Base-by-base conservation (phyloP, 1,284 basidiomycete genomes). In the Sporisorium exsertum region DNA sequence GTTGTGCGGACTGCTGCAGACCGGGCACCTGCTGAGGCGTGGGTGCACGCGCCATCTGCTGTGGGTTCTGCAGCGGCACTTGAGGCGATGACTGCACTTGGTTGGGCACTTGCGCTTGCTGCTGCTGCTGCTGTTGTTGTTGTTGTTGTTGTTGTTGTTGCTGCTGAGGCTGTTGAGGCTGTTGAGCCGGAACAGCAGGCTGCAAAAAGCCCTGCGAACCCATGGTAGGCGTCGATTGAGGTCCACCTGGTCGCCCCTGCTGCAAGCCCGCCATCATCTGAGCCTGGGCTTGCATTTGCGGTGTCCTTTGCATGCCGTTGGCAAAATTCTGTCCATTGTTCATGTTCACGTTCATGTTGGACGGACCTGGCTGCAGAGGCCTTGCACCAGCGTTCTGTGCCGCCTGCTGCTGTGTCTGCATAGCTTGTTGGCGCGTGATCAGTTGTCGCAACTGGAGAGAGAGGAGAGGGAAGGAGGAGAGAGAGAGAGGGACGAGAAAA, bases 331-430 rank as follows among this genome's bases (percentile, higher is more conserved):
- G 80, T 16, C 63, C 63, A 37, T 60, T 73, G 52, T 37, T 37
- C 32, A 45, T 51, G 29, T 45, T 47, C 45, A 61, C 45, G 67
- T 66, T 72, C 55, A 58, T 68, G 58, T 51, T 59, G 40, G 71
- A 61, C 50, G 76, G 71, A n/a, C 73, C 75, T 18, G 73, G 71
- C 37, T 81, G 79, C 35, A 69, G 51, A 20, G 74, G 70, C 33
- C 74, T 60, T 15, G 64, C 63, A 20, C 61, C 61, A 13, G 54
- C 26, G 37, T 64, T 72, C 33, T 75, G 77, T 1, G 69, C 61
- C 43, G 65, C 67, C 50, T 69, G 68, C 53, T 80, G 79, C 60
- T 81, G 79, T 26, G 78, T 72, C 32, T 78, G 77, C 66, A 76
- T 75, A 15, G 68, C 67, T 54, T 72, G 77, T 45, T 70, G 77